Conservation (phyloP, 495 filamentous ascomycete species). For the Parathielavia appendiculata region DNA sequence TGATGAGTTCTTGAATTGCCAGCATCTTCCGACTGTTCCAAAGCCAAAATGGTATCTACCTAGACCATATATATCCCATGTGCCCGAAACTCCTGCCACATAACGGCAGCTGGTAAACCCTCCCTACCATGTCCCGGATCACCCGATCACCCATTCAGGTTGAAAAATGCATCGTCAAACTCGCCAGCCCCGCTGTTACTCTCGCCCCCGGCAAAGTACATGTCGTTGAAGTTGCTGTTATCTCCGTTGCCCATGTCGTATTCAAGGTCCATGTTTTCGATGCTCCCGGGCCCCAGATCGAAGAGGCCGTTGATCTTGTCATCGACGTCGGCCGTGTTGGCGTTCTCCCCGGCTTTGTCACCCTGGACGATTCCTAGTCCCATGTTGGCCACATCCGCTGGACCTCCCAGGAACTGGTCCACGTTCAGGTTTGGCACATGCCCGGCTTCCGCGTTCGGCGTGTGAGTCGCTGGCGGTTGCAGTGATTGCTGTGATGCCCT, state of each 20-base stretch:
- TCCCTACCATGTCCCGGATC: too few relatives aligned
- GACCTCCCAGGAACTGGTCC: conserved; percentile 11
- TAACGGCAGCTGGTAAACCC: too few relatives aligned
- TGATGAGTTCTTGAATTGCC: neutral
- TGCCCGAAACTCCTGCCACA: too few relatives aligned
- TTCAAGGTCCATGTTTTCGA: conserved; percentile 34
- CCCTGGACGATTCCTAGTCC: neutral
- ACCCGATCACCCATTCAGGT: conserved; percentile 7
- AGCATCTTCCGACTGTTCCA: too few relatives aligned
- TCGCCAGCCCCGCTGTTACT: conserved; percentile 29
- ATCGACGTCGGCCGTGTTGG: conserved; percentile 25
- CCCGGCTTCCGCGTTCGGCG: neutral
- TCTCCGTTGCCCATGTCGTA: conserved; percentile 35
- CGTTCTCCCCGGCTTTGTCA: conserved; percentile 7
- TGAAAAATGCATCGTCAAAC: conserved; percentile 35
- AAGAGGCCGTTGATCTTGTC: conserved; percentile 39
- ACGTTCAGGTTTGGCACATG: conserved; percentile 7
- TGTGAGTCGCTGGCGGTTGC: neutral
- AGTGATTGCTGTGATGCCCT: conserved; percentile 8
- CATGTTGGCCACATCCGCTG: conserved; percentile 21
- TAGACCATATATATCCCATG: too few relatives aligned
- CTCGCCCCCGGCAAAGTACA: conserved; percentile 37
- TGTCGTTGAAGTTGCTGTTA: conserved; percentile 41
- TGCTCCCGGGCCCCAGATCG: conserved; percentile 29
- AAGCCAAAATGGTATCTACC: too few relatives aligned